phyloP scores from a whole-genome alignment of 495 filamentous ascomycete genomes.

The Cercophora newfieldiana region DNA sequence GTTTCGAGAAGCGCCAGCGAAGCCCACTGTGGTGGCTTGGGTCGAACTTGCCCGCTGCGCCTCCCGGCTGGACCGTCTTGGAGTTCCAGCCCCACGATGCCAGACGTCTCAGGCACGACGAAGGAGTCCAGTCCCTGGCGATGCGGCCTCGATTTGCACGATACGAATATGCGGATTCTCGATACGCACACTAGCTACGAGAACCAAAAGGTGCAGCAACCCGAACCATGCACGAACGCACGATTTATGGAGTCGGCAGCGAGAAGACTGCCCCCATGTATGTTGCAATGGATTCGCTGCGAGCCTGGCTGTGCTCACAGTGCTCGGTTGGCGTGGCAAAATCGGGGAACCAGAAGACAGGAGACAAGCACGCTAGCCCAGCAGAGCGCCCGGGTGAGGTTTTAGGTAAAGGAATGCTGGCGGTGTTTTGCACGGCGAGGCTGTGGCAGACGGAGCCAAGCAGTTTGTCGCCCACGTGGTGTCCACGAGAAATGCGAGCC shows the following conservation, averaged over 20 bases:
- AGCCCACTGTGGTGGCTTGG: background rate
- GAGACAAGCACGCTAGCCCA: background rate
- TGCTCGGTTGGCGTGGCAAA: background rate
- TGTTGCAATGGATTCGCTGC: background rate
- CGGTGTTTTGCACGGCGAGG: background rate
- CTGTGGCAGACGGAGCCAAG: background rate
- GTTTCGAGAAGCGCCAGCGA: constrained; percentile 4
- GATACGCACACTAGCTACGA: too few species aligned
- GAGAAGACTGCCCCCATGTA: background rate
- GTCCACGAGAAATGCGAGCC: background rate
- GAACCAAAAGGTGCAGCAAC: background rate
- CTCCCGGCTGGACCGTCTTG: background rate
- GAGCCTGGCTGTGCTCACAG: background rate
- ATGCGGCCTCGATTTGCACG: too few species aligned
- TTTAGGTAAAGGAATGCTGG: background rate
- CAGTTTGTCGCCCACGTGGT: background rate
- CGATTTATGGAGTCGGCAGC: background rate
- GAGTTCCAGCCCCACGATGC: background rate
- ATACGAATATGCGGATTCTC: too few species aligned
- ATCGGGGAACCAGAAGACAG: background rate
- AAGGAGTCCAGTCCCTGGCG: too few species aligned
- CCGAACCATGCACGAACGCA: background rate
- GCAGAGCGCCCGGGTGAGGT: background rate
- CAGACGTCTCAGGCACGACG: too few species aligned
- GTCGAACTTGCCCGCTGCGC: background rate